Evolutionary conservation across 805 yeast species (phyloP).

Genomic region (Saccharomyces paradoxus): DNA sequence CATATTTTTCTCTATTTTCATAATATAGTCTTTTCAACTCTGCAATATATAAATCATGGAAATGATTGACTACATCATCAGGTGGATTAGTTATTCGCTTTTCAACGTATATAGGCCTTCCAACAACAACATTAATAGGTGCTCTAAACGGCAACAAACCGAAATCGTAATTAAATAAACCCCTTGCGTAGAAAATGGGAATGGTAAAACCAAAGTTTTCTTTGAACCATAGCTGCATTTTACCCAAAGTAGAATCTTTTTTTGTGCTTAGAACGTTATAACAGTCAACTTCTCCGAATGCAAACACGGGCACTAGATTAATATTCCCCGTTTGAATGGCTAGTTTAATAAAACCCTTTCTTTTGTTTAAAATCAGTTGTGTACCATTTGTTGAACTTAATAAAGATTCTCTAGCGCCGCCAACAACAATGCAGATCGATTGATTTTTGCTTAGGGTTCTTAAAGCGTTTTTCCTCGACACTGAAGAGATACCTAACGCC

Average conservation of each 20-base stretch:
- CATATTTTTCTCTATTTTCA: slow-evolving; percentile 50
- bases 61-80: slow-evolving; percentile 49
- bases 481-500: slow-evolving; percentile 77
- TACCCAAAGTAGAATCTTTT: slow-evolving; percentile 39
- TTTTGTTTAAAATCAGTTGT: slow-evolving; percentile 61
- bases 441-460: slow-evolving; percentile 54
- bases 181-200: slow-evolving; percentile 88
- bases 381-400: slow-evolving; percentile 46
- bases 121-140: slow-evolving; percentile 69
- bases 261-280: slow-evolving; percentile 43
- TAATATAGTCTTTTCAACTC: slow-evolving; percentile 58
- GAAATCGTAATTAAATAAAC: slow-evolving; percentile 84
- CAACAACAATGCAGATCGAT: slow-evolving; percentile 84
- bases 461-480: slow-evolving; percentile 63
- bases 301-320: slow-evolving; percentile 75
- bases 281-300: slow-evolving; percentile 81
- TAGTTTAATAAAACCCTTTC: slow-evolving; percentile 83
- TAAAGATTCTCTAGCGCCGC: slow-evolving; percentile 90
- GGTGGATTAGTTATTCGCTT: slow-evolving; percentile 42
- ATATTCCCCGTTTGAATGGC: slow-evolving; percentile 78
- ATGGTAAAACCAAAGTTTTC: slow-evolving; percentile 69
- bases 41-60: slow-evolving; percentile 62
- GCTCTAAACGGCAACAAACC: slow-evolving; percentile 83
- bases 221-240: slow-evolving; percentile 67
- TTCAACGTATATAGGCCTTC: slow-evolving; percentile 50